A percentile compares a stretch with the other conserved stretches of the same genome.
phyloP scores from a whole-genome alignment of 163 green algal species.

The Volvox carteri region DNA sequence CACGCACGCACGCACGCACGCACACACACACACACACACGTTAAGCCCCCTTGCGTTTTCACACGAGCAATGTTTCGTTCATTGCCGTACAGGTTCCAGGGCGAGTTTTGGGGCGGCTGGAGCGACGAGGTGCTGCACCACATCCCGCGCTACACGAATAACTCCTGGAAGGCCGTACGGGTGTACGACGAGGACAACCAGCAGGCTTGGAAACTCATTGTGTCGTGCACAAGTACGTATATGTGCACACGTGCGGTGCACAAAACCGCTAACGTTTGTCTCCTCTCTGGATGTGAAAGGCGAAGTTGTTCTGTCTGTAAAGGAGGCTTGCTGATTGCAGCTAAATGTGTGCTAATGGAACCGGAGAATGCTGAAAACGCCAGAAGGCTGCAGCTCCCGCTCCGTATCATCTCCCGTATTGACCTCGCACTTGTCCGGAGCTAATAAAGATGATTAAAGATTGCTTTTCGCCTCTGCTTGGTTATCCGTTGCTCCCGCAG shows the following conservation, averaged over 20 bases:
- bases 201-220: conserved; percentile 47
- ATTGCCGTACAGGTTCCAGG: conserved; percentile 35
- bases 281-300: neutral
- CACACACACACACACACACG: too few species aligned
- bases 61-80: too few species aligned
- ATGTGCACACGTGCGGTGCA: neutral
- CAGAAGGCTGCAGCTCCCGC: neutral
- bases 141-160: conserved; percentile 28
- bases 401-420: neutral
- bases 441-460: neutral
- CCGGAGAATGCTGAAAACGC: neutral
- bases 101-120: conserved; percentile 50
- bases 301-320: neutral
- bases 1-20: neutral
- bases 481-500: too few species aligned
- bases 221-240: conserved; percentile 37
- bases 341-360: neutral
- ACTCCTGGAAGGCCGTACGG: conserved; percentile 54
- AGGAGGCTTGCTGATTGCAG: neutral
- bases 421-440: neutral
- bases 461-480: neutral
- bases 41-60: too few species aligned
- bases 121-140: conserved; percentile 45
- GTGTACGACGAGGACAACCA: conserved; percentile 20
- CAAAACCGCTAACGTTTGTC: neutral